Evolutionary conservation across 805 yeast species (phyloP), one percentile per base, ranked within the genome.

Genomic region (Scheffersomyces spartinae): DNA sequence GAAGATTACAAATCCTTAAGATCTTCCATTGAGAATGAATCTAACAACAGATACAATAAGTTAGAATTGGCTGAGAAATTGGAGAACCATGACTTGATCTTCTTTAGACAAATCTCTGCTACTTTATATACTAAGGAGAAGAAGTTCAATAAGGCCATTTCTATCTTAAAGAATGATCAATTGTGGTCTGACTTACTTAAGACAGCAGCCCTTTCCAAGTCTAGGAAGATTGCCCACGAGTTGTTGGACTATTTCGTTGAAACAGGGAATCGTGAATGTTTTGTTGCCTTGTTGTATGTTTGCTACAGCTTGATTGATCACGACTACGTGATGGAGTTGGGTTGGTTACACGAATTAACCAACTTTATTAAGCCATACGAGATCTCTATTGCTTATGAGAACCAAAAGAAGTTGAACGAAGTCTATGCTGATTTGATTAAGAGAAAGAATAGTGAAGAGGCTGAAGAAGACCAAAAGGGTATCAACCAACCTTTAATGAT

Each of bases 91-190:
- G 81, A 79, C 14, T 61, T 85, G 28, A 72, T 91, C 29, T 91
- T 85, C 64, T 91, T 91, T 69, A 79, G 96, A 60, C 94, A 84
- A 61, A 84, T 91, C 46, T 93, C 96, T 20, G 97, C 97, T 25
- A 72, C 85, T 40, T 68, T 91, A 38, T 91, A 81, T 69, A 74
- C 94, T 52, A 85, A 85, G 60, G 84, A 84, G 61, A 86, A 85
- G 71, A 88, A 91, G 53, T 91, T 84, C 79, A 67, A 60, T 49
- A 88, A 86, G 67, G 78, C 95, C 25, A 76, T 91, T 47, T 69
- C 86, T 3, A 74, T 91, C 34, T 70, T 85, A 45, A 91, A 91
- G 64, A 70, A 78, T 33, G 97, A 91, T 61, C 84, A 82, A 56
- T 66, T 91, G 42, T 91, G 96, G 97, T 65, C 78, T 31, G 96